phyloP scores from a whole-genome alignment of 164 flowering plant species.

The Sedum album region DNA sequence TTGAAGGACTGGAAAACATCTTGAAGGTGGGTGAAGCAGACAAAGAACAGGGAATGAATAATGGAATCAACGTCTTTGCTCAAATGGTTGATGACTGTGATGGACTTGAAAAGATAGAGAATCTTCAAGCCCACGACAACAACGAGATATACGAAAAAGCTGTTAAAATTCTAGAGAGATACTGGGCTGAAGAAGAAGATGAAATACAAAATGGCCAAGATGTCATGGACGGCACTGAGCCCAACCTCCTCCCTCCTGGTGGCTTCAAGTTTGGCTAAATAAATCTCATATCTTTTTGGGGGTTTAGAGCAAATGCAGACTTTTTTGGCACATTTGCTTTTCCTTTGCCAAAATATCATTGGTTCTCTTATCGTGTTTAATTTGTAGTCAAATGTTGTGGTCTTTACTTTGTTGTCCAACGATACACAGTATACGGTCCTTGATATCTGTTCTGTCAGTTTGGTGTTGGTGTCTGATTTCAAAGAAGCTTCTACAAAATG shows the following conservation, averaged over 20 bases:
- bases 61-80: slow-evolving; percentile 43
- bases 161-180: slow-evolving; percentile 56
- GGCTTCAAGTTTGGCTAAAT: slow-evolving; percentile 6
- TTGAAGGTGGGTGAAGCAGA: slow-evolving; percentile 73
- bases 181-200: slow-evolving; percentile 69
- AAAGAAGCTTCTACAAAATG: not conserved
- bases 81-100: slow-evolving; percentile 56
- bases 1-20: slow-evolving; percentile 72
- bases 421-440: not conserved
- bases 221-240: slow-evolving; percentile 26
- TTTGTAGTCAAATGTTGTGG: not conserved
- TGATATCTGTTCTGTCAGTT: not conserved
- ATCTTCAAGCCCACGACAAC: slow-evolving; percentile 64
- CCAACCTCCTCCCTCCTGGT: slow-evolving; percentile 1
- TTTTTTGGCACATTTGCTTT: not conserved
- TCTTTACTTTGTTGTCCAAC: not conserved
- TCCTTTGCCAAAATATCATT: not conserved
- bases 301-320: not conserved
- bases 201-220: slow-evolving; percentile 33
- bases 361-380: not conserved
- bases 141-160: slow-evolving; percentile 67
- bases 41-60: slow-evolving; percentile 43
- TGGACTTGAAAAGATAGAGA: slow-evolving; percentile 63
- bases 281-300: not conserved
- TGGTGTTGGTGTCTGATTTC: not conserved